A percentile compares a stretch with the other conserved stretches of the same genome.
Conservation (phyloP, 2,329 filamentous ascomycete species). For the Neurospora crassa region DNA sequence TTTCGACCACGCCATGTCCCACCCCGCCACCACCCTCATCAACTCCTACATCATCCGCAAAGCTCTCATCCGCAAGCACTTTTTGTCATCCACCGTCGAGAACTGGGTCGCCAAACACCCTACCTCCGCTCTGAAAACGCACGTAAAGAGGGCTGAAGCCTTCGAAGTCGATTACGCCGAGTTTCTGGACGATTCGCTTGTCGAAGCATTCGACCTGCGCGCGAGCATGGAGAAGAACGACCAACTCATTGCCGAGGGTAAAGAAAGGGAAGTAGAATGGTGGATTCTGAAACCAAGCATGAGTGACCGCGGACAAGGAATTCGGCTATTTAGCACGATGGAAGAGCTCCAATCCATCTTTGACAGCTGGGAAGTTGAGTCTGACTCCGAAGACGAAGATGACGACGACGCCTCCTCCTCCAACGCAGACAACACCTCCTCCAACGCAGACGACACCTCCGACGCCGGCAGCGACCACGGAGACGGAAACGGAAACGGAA, state of each 20-base stretch:
- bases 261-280: constrained; percentile 55
- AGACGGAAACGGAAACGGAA: constrained; percentile 33
- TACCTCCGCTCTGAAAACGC: constrained; percentile 52
- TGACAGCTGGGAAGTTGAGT: constrained; percentile 74
- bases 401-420: constrained; percentile 30
- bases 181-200: constrained; percentile 85
- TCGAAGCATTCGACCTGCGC: constrained; percentile 80
- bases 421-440: no score
- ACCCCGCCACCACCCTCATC: constrained; percentile 54
- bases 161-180: constrained; percentile 97
- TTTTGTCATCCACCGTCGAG: constrained; percentile 71
- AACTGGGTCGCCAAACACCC: constrained; percentile 84
- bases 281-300: constrained; percentile 98
- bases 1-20: constrained; percentile 61
- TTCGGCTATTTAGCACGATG: constrained; percentile 78
- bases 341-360: constrained; percentile 80
- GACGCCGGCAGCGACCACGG: constrained; percentile 24
- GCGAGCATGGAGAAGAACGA: constrained; percentile 68
- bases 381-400: constrained; percentile 56
- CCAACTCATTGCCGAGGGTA: constrained; percentile 14
- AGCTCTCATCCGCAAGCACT: constrained; percentile 93
- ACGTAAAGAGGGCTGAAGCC: constrained; percentile 69
- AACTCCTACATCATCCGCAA: constrained; percentile 96
- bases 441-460: no score
- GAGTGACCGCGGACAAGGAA: constrained; percentile 93